A percentile compares a stretch with the other conserved stretches of the same genome.
Evolutionary conservation across 2,329 filamentous ascomycete species (phyloP).

Genomic region (Venturia nashicola): DNA sequence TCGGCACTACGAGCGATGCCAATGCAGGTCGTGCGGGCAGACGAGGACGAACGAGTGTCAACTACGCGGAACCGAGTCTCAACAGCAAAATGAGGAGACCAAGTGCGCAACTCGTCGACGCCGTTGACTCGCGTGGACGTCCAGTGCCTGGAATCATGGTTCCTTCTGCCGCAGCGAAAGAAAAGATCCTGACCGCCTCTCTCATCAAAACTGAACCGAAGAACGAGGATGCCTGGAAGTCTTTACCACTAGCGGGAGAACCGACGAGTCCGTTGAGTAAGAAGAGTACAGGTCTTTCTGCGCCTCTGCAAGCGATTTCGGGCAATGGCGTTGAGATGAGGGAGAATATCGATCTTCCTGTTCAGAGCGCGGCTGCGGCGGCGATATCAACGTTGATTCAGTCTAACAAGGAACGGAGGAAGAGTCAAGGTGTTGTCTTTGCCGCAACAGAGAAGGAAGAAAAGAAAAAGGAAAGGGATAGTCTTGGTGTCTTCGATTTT

Average conservation of each 20-base stretch:
- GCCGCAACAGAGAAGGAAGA: background rate
- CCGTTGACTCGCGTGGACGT: conserved; percentile 20
- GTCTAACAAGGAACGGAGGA: background rate
- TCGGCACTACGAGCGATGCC: conserved; percentile 21
- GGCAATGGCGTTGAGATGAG: conserved; percentile 14
- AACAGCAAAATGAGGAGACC: conserved; percentile 37
- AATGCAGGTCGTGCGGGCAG: conserved; percentile 28
- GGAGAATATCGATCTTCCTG: conserved; percentile 5
- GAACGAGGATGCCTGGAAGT: background rate
- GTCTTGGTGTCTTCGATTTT: conserved; percentile 26
- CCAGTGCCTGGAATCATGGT: conserved; percentile 12
- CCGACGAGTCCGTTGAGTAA: conserved; percentile 24
- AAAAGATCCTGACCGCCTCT: conserved; percentile 6
- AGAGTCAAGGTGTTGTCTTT: background rate
- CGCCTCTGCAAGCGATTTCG: conserved; percentile 11
- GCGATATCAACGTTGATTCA: conserved; percentile 1
- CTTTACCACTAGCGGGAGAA: conserved; percentile 12
- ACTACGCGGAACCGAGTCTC: conserved; percentile 37
- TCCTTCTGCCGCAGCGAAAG: conserved; percentile 16
- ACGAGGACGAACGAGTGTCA: conserved; percentile 33
- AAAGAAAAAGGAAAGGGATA: conserved; percentile 10
- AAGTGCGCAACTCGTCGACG: conserved; percentile 33
- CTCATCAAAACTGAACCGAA: background rate
- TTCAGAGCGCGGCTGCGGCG: background rate
- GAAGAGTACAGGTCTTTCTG: conserved; percentile 14